A percentile compares a stretch with the other conserved stretches of the same genome.
Evolutionary conservation across 1,284 basidiomycete genomes (phyloP).

Genomic region (Kwoniella shivajii): DNA sequence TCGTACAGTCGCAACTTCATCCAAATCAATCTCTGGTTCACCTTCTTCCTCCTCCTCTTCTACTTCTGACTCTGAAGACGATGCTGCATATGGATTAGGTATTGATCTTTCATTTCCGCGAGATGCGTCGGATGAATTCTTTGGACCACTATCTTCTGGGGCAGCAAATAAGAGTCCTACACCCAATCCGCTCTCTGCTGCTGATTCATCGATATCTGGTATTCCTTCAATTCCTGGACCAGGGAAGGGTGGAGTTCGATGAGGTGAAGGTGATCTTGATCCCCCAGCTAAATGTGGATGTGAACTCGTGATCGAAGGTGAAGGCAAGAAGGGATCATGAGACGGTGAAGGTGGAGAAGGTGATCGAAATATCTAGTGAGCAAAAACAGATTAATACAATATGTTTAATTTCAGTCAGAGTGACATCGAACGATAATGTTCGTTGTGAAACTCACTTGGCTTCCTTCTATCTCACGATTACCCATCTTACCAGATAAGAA

Average conservation of each 20-base stretch:
- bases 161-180: conserved; percentile 36
- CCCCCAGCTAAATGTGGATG: conserved; percentile 38
- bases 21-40: conserved; percentile 40
- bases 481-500: conserved; percentile 36
- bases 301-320: conserved; percentile 34
- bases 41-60: conserved; percentile 35
- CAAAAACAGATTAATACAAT: neutral
- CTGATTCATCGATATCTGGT: conserved; percentile 39
- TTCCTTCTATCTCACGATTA: conserved; percentile 18
- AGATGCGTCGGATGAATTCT: neutral
- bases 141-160: conserved; percentile 5
- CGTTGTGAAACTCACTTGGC: conserved; percentile 33
- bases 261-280: conserved; percentile 29
- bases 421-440: neutral
- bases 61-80: conserved; percentile 38
- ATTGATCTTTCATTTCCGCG: conserved; percentile 12
- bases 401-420: neutral
- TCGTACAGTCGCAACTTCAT: conserved; percentile 40
- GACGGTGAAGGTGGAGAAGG: conserved; percentile 41
- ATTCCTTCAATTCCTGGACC: conserved; percentile 45
- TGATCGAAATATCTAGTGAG: conserved; percentile 43
- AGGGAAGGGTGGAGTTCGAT: conserved; percentile 45
- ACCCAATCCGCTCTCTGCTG: conserved; percentile 26
- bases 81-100: conserved; percentile 46
- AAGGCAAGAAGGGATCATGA: conserved; percentile 48